A percentile compares a stretch with the other conserved stretches of the same genome.
These are phyloP conservation scores for Globisporangium spiculum DNA, from an alignment of 352 stramenopile species.

Conservation along the genomic window DNA sequence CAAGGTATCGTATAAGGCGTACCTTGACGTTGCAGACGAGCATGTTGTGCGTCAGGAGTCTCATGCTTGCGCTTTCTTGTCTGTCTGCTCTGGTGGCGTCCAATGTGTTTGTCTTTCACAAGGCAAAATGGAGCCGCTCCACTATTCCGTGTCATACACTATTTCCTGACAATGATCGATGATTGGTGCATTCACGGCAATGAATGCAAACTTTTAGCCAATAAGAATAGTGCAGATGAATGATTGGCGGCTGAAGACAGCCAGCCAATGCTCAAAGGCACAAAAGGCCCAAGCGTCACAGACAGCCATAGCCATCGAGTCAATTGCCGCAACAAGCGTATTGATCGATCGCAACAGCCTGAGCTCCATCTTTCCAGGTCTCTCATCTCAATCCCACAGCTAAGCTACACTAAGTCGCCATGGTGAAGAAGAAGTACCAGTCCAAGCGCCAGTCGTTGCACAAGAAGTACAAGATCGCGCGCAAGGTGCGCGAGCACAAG, in stretches of 20 bases:
- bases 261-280: slow-evolving; percentile 2
- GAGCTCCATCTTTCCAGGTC: background rate
- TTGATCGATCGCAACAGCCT: slow-evolving; percentile 7
- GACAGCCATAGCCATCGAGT: background rate
- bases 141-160: background rate
- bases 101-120: background rate
- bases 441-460: slow-evolving; percentile 96
- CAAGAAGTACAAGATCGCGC: slow-evolving; percentile 98
- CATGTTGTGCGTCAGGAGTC: slow-evolving; percentile 87
- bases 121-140: background rate
- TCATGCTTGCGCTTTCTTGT: slow-evolving; percentile 39
- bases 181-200: background rate
- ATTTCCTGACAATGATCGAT: background rate
- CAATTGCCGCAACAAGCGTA: slow-evolving; percentile 7
- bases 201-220: slow-evolving; percentile 21
- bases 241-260: slow-evolving; percentile 32
- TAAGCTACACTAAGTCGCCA: slow-evolving; percentile 30
- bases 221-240: slow-evolving; percentile 24
- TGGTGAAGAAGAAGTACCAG: slow-evolving; percentile 99
- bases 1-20: background rate
- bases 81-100: background rate
- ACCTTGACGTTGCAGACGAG: slow-evolving; percentile 86
- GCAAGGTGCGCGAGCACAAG: slow-evolving; percentile 92
- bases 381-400: background rate
- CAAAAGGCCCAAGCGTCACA: slow-evolving; percentile 6